A percentile compares a stretch with the other conserved stretches of the same genome.
Evolutionary conservation across 2,329 filamentous ascomycete species (phyloP).

Genomic region (Trichoderma harzianum): DNA sequence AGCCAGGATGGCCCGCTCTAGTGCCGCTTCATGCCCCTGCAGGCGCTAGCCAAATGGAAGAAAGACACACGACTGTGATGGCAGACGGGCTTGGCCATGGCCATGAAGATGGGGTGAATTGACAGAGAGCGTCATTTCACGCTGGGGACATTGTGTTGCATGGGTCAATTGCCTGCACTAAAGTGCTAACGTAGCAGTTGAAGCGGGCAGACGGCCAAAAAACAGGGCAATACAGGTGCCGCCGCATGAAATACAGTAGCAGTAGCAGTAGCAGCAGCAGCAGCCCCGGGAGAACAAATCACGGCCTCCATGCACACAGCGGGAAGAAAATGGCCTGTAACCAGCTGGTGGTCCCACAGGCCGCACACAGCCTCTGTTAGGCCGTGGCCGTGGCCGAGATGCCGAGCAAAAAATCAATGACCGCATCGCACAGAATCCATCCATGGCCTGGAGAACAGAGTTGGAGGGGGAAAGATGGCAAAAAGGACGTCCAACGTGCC

Average conservation of each 20-base stretch:
- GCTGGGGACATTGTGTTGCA: background rate
- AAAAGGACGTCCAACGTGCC: background rate
- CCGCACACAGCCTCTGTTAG: conserved; percentile 13
- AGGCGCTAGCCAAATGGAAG: conserved; percentile 1
- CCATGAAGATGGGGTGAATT: background rate
- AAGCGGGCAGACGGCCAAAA: background rate
- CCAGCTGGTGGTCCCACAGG: background rate
- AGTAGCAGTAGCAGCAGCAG: background rate
- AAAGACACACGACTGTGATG: background rate
- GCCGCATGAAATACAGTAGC: background rate
- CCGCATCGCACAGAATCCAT: conserved; percentile 5
- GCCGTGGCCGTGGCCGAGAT: conserved; percentile 1
- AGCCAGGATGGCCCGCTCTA: conserved; percentile 4
- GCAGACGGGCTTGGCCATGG: background rate
- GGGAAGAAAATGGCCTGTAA: background rate
- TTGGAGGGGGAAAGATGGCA: background rate
- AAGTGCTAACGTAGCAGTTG: background rate
- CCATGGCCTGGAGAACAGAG: background rate
- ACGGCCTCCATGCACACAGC: background rate
- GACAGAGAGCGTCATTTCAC: background rate
- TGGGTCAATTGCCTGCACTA: background rate
- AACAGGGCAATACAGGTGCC: background rate
- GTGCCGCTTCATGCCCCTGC: conserved; percentile 13
- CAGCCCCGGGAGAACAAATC: background rate
- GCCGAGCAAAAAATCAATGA: conserved; percentile 11